Conservation (phyloP, 768 basidiomycete species). For the Termitomyces sp. region DNA sequence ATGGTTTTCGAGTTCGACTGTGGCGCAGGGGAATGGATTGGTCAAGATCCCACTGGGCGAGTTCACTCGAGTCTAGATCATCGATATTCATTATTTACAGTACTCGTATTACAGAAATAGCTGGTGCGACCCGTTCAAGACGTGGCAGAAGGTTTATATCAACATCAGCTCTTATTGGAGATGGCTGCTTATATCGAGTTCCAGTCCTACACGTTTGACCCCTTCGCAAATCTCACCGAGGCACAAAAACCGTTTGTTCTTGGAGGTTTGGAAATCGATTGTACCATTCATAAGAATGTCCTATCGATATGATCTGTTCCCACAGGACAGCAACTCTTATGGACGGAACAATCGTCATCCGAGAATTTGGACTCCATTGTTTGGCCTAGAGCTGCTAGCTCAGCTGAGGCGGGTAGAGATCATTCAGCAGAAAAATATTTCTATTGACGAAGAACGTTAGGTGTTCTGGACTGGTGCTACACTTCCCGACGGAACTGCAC, state of each 20-base stretch:
- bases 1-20: conserved; percentile 50
- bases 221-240: conserved; percentile 49
- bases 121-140: conserved; percentile 80
- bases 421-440: neutral
- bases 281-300: neutral
- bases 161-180: no score
- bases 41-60: conserved; percentile 40
- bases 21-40: conserved; percentile 71
- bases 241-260: conserved; percentile 54
- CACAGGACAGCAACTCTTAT: conserved; percentile 62
- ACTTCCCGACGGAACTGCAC: conserved; percentile 35
- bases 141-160: conserved; percentile 62
- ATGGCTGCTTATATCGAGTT: neutral
- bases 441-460: conserved; percentile 15
- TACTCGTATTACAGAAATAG: conserved; percentile 38
- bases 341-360: conserved; percentile 73
- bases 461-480: conserved; percentile 69
- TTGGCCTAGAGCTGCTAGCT: conserved; percentile 72
- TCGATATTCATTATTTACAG: neutral
- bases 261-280: conserved; percentile 45
- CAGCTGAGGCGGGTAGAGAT: conserved; percentile 48
- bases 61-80: conserved; percentile 6
- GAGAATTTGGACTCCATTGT: conserved; percentile 63
- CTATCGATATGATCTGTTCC: neutral
- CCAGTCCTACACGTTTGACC: conserved; percentile 70